Evolutionary conservation across 441 rosid species (phyloP), one percentile per base, ranked within the genome.

Genomic region (Aleurites moluccanus): DNA sequence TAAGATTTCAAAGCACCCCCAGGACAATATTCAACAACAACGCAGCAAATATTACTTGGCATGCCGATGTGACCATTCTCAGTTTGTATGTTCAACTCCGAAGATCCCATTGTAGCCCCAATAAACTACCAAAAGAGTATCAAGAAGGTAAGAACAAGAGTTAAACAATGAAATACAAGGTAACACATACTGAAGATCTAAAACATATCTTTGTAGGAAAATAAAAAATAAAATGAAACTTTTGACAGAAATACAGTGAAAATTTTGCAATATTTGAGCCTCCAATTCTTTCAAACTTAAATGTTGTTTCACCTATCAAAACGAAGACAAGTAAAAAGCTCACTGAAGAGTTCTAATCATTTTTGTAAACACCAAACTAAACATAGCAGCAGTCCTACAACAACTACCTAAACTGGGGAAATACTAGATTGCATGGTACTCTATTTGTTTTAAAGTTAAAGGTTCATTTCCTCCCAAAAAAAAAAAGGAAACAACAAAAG

Each of bases 51-150:
- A 60, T 89, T 93, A 80, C 82, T 88, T 73, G 98, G 94, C 92
- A 96, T 82, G 75, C 86, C 88, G 57, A 89, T 80, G 68, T 86
- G 90, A 72, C 96, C 97, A 81, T 86, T 86, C 73, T 91, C 96
- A 6, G 92, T 88, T 79, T 92, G 96, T 79, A 92, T 77, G 77
- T 87, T 88, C 68, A 90, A 74, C 14, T 88, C 93, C 25, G 97
- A 83, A 16, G 97, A 81, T 67, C 99, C 99, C 86, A 93, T 90
- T 75, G 92, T 87, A 6, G 99, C 99, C 64, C 99, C 98, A 62
- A 95, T 86, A 78, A 91, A 95, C 98, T 93, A 90, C 78, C 70
- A 63, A 69, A 21, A 45, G 61, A 61, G 30, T 70, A 52, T 50
- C 33, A 69, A 49, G 68, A 28, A 61, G 13, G 61, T 50, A 20